These are phyloP conservation scores for Botrytis fragariae DNA, from an alignment of 2,329 filamentous ascomycete species.

Conservation along the genomic window DNA sequence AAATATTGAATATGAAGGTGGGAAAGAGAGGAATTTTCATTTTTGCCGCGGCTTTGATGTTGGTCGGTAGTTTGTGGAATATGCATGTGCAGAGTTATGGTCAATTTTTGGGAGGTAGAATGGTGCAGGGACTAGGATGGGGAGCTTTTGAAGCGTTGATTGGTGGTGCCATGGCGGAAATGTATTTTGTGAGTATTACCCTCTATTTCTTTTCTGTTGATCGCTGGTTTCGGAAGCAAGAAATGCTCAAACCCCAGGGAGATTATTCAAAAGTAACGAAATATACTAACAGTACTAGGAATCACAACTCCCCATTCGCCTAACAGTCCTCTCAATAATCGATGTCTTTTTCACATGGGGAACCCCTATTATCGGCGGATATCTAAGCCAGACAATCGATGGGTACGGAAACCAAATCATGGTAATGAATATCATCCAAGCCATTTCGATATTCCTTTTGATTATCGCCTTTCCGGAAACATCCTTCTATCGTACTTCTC, in stretches of 20 bases:
- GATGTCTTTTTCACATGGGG: constrained; percentile 49
- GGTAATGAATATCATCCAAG: constrained; percentile 50
- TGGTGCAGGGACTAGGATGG: constrained; percentile 58
- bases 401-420: constrained; percentile 51
- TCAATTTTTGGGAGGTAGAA: constrained; percentile 51
- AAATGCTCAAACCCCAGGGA: neutral
- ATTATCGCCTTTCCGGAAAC: constrained; percentile 53
- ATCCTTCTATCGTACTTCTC: constrained; percentile 45
- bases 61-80: constrained; percentile 52
- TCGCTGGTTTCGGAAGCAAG: neutral
- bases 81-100: constrained; percentile 45
- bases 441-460: constrained; percentile 48
- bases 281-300: neutral
- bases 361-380: constrained; percentile 52
- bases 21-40: constrained; percentile 57
- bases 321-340: neutral
- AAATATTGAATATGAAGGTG: constrained; percentile 46
- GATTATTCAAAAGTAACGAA: neutral
- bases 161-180: constrained; percentile 53
- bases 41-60: constrained; percentile 45
- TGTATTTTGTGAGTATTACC: constrained; percentile 50
- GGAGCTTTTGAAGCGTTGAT: constrained; percentile 56
- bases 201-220: neutral
- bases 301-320: constrained; percentile 33
- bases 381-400: constrained; percentile 43